Conservation (phyloP, 495 filamentous ascomycete species). For the Tuber magnatum region DNA sequence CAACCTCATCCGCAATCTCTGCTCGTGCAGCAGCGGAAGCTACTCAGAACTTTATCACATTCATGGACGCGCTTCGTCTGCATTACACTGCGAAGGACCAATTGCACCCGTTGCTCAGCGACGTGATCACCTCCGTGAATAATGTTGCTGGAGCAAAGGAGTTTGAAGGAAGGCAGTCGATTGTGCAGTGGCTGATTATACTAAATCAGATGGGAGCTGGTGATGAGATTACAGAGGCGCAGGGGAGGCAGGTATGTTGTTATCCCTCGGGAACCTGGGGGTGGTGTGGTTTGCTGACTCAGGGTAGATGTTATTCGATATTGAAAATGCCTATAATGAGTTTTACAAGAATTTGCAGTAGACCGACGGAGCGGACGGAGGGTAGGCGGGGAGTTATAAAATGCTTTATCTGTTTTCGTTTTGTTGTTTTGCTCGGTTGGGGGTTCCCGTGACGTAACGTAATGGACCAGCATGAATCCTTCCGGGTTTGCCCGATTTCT, state of each 20-base stretch:
- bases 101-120: conserved; percentile 82
- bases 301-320: conserved; percentile 56
- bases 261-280: conserved; percentile 63
- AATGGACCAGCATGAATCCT: neutral
- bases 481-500: neutral
- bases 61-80: conserved; percentile 85
- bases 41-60: conserved; percentile 97
- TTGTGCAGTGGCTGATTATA: conserved; percentile 95
- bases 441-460: neutral
- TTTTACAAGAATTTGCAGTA: conserved; percentile 37
- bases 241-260: conserved; percentile 64
- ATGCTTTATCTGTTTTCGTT: neutral
- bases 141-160: conserved; percentile 71
- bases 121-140: conserved; percentile 93
- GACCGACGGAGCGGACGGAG: neutral
- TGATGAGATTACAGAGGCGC: conserved; percentile 79
- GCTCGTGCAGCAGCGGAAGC: conserved; percentile 54
- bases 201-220: conserved; percentile 95
- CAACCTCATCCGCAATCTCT: conserved; percentile 39
- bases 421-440: neutral
- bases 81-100: conserved; percentile 89
- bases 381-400: neutral
- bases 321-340: conserved; percentile 40
- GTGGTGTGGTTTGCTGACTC: conserved; percentile 36
- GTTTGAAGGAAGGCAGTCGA: conserved; percentile 90